Percentiles rank a stretch among this genome's conserved stretches.
Evolutionary conservation across 2,329 filamentous ascomycete species (phyloP).

Genomic region (Hymenoscyphus repandus): DNA sequence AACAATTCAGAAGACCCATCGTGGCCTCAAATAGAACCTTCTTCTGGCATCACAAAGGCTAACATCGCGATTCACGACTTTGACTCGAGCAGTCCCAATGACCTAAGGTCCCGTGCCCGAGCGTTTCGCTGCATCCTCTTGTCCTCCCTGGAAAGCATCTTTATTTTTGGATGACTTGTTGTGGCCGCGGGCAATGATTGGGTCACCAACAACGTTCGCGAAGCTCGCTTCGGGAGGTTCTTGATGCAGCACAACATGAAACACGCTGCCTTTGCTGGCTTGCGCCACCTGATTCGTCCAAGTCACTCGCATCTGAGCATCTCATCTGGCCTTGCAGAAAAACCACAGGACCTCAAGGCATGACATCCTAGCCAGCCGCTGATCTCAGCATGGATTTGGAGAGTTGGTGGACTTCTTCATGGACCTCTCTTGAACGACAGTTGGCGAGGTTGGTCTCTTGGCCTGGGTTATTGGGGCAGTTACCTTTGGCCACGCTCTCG

Average conservation of each 20-base stretch:
- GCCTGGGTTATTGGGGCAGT: no score
- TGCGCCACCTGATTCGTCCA: neutral
- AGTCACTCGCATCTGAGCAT: neutral
- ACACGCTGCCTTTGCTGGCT: neutral
- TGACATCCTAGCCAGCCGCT: conserved; percentile 3
- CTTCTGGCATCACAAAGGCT: neutral
- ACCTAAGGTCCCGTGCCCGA: neutral
- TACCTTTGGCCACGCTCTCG: neutral
- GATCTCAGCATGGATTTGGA: neutral
- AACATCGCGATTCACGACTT: neutral
- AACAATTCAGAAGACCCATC: no score
- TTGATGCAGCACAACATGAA: conserved; percentile 5
- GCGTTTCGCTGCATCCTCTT: neutral
- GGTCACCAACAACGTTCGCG: neutral
- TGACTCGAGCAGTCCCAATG: neutral
- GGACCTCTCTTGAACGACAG: neutral
- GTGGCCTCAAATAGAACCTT: neutral
- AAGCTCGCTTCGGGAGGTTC: conserved; percentile 1
- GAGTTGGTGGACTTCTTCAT: no score
- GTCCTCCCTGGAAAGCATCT: neutral
- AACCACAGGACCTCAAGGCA: neutral
- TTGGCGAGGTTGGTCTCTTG: neutral
- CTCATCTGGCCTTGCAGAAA: neutral
- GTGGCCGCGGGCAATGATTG: neutral
- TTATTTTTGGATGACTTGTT: conserved; percentile 1